These are phyloP conservation scores for Chaetothyriales sp. DNA, from an alignment of 2,329 filamentous ascomycete species.

Conservation along the genomic window DNA sequence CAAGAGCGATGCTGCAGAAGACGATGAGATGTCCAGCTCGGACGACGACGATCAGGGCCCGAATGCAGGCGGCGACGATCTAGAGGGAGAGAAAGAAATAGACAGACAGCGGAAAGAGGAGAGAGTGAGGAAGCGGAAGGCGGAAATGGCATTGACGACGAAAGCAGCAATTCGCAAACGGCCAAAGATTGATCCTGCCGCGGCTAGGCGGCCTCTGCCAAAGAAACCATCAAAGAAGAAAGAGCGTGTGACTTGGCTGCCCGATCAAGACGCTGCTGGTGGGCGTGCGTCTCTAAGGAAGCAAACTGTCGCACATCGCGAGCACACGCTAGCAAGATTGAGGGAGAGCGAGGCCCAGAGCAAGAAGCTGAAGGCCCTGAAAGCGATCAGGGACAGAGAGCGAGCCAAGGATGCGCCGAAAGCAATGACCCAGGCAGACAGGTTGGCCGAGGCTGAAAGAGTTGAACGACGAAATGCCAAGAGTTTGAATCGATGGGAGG, in stretches of 20 bases:
- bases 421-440: constrained; percentile 73
- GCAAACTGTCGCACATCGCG: constrained; percentile 54
- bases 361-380: constrained; percentile 37
- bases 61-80: constrained; percentile 45
- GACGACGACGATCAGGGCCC: constrained; percentile 64
- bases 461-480: constrained; percentile 79
- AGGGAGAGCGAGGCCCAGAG: constrained; percentile 37
- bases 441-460: constrained; percentile 65
- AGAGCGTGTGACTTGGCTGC: constrained; percentile 57
- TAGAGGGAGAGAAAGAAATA: constrained; percentile 78
- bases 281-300: constrained; percentile 48
- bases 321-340: constrained; percentile 36
- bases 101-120: constrained; percentile 61
- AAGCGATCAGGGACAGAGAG: constrained; percentile 47
- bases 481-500: constrained; percentile 86
- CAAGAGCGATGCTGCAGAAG: constrained; percentile 45
- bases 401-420: constrained; percentile 64
- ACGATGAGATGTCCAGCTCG: constrained; percentile 74
- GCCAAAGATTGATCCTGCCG: constrained; percentile 50
- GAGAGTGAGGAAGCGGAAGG: constrained; percentile 66
- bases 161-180: constrained; percentile 48
- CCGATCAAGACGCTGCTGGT: constrained; percentile 46
- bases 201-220: constrained; percentile 20
- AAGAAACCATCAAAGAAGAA: constrained; percentile 52
- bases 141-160: constrained; percentile 58